Evolutionary conservation across 345 rosid genomes (phyloP).

Genomic region (Gossypium rotundifolium): DNA sequence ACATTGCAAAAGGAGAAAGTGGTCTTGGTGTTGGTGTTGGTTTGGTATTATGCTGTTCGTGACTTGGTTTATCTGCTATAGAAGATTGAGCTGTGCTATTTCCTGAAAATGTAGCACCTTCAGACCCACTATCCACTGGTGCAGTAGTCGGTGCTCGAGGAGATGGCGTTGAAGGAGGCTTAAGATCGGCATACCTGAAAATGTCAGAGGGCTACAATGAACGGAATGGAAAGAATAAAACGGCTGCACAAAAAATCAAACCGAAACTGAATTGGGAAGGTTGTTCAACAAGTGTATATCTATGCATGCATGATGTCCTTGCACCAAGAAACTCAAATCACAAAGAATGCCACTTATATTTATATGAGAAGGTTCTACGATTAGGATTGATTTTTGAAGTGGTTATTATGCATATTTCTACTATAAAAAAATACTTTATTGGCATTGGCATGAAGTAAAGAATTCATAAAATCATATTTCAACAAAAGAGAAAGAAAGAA

Average conservation of each 20-base stretch:
- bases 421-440: background rate
- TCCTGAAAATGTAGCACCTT: slow-evolving; percentile 16
- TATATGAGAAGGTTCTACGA: background rate
- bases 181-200: slow-evolving; percentile 33
- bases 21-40: slow-evolving; percentile 36
- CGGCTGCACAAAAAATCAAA: background rate
- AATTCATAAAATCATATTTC: background rate
- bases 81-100: slow-evolving; percentile 30
- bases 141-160: slow-evolving; percentile 21
- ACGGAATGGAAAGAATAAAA: background rate
- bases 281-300: too few species aligned
- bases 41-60: slow-evolving; percentile 14
- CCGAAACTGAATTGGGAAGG: too few species aligned
- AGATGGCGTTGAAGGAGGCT: slow-evolving; percentile 43
- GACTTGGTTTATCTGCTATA: slow-evolving; percentile 9
- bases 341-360: background rate
- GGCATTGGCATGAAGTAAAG: background rate
- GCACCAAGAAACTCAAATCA: background rate
- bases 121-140: background rate
- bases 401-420: background rate
- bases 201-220: background rate
- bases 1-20: slow-evolving; percentile 64
- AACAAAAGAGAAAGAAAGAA: background rate
- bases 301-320: too few species aligned
- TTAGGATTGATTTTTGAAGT: background rate